Percentiles rank a stretch among this genome's conserved stretches.
These are phyloP conservation scores for Staphylotrichum tortipilum DNA, from an alignment of 495 filamentous ascomycete species.

Conservation along the genomic window DNA sequence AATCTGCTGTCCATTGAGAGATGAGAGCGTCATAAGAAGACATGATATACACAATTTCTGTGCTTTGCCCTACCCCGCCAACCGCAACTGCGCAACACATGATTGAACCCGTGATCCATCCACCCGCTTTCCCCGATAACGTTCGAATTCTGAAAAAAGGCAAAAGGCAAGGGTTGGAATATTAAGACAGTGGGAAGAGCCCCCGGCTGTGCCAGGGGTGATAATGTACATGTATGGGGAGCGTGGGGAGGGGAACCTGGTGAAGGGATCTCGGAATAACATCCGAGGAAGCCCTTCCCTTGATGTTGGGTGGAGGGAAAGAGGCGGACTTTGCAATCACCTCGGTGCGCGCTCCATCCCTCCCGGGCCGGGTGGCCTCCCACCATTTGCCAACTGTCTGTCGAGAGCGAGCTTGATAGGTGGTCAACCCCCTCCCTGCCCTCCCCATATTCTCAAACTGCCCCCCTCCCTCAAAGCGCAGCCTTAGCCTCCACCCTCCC, in stretches of 20 bases:
- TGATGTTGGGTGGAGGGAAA: no score
- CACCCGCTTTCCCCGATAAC: neutral
- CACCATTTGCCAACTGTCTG: neutral
- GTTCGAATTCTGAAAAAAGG: neutral
- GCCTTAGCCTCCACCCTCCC: slow-evolving; percentile 7
- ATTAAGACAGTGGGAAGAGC: neutral
- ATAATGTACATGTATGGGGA: slow-evolving; percentile 1
- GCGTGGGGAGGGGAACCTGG: neutral
- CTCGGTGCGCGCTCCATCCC: no score
- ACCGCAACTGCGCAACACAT: no score
- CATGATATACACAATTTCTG: neutral
- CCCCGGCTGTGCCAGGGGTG: neutral
- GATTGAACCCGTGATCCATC: neutral
- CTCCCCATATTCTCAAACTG: no score
- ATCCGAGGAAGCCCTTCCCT: neutral
- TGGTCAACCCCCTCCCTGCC: no score
- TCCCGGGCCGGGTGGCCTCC: no score
- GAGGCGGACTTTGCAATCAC: no score
- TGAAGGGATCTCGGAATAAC: no score
- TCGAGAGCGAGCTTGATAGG: neutral
- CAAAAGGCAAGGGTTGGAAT: neutral
- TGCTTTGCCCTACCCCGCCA: neutral
- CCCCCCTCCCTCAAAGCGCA: slow-evolving; percentile 1
- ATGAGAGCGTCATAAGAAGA: neutral
- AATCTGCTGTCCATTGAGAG: no score